A percentile compares a stretch with the other conserved stretches of the same genome.
Conservation (phyloP, 2,329 filamentous ascomycete genomes). For the Fusarium drepaniforme region DNA sequence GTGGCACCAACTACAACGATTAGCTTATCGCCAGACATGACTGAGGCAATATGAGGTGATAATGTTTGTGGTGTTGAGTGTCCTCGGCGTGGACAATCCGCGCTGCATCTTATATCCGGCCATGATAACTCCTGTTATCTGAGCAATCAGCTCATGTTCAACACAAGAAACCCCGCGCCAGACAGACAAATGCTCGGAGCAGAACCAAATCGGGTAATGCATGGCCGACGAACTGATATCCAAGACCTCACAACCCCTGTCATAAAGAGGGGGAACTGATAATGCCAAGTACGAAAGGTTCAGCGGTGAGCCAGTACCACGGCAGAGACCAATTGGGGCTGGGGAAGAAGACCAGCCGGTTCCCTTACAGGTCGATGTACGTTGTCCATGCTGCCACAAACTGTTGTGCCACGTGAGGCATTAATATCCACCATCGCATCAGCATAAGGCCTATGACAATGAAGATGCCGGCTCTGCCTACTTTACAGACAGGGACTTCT, state of each 20-base stretch:
- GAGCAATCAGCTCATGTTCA: not conserved
- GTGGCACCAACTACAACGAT: slow-evolving; percentile 62
- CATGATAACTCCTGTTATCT: not conserved
- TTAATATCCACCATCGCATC: not conserved
- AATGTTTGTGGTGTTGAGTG: not conserved
- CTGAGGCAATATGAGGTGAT: not conserved
- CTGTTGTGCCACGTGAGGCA: not conserved
- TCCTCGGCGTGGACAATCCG: not conserved
- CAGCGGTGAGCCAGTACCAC: not conserved
- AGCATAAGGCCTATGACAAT: slow-evolving; percentile 37
- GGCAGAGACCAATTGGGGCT: not conserved
- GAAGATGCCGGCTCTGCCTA: slow-evolving; percentile 50
- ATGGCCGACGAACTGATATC: not conserved
- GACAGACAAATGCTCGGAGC: not conserved
- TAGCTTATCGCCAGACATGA: slow-evolving; percentile 47
- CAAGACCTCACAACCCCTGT: not conserved
- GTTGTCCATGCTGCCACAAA: not conserved
- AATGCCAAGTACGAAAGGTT: not conserved
- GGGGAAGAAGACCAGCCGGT: slow-evolving; percentile 4
- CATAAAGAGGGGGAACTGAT: not conserved
- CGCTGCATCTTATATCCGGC: not conserved
- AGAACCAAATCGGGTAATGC: not conserved
- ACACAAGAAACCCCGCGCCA: not conserved
- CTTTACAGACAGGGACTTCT: slow-evolving; percentile 47
- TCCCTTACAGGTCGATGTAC: slow-evolving; percentile 35